Evolutionary conservation across 2,329 filamentous ascomycete species (phyloP).

Genomic region (Paracorniculantispora psalliotae): DNA sequence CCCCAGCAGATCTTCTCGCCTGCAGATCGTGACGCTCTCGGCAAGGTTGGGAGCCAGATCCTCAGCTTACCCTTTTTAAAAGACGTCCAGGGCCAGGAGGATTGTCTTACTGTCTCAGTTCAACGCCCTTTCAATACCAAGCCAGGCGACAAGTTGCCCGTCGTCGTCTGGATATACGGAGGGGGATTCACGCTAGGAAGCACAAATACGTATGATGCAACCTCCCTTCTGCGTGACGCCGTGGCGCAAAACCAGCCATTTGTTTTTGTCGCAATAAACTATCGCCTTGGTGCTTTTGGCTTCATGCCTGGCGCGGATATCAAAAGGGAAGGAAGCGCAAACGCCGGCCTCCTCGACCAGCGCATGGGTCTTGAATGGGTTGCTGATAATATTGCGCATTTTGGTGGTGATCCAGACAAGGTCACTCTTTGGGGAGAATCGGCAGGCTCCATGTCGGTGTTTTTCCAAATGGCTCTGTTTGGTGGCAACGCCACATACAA

Average conservation of each 20-base stretch:
- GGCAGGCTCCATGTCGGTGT: constrained; percentile 55
- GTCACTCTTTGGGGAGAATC: constrained; percentile 63
- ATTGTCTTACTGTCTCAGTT: constrained; percentile 47
- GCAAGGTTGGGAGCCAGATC: background rate
- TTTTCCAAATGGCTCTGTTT: constrained; percentile 58
- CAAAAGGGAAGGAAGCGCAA: constrained; percentile 48
- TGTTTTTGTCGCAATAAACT: constrained; percentile 61
- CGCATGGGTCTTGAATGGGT: constrained; percentile 58
- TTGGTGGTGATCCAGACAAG: constrained; percentile 60
- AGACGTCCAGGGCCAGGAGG: constrained; percentile 40
- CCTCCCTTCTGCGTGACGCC: constrained; percentile 28
- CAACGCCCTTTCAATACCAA: constrained; percentile 40
- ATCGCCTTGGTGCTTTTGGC: constrained; percentile 57
- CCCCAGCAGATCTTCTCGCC: constrained; percentile 44
- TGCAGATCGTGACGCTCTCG: background rate
- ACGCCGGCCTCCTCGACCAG: constrained; percentile 58
- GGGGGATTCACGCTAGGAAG: constrained; percentile 40
- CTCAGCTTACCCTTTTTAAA: constrained; percentile 39
- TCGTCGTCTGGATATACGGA: constrained; percentile 54
- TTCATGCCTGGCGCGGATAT: constrained; percentile 56
- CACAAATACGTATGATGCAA: constrained; percentile 34
- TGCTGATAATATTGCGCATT: constrained; percentile 57
- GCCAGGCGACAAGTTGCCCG: constrained; percentile 42
- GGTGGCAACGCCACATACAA: constrained; percentile 60
- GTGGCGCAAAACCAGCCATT: constrained; percentile 48